Evolutionary conservation across 2,329 filamentous ascomycete genomes (phyloP), one percentile per base, ranked within the genome.

Genomic region (Cladosporium halotolerans): DNA sequence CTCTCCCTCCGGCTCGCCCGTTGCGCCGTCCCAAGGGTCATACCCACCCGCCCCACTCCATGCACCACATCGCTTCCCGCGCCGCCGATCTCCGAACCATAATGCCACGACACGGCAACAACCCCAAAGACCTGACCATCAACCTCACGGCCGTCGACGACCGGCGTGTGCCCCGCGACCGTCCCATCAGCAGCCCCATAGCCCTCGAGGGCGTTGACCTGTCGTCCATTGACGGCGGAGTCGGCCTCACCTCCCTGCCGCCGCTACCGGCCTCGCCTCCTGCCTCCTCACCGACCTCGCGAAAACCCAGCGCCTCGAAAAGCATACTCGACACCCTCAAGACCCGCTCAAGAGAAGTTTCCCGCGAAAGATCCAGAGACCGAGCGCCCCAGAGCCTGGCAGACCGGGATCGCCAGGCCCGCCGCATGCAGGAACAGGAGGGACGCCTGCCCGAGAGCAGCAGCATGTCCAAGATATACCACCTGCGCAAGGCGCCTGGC

Each of bases 401-500:
- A 44, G 53, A 55, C 16, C 55, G 45, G 42, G 53, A 50, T 41
- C 47, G 56, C 44, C 60, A 60, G 49, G 45, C 58, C 55, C 60
- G 63, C 45, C 63, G 48, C 52, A 60, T 58, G 45, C 56, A 62
- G 48, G 60, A 63, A 36, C 60, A 66, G 34, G 59, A 63, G 16
- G 64, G 66, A 13, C 63, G 69, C 28, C 48, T 58, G 47, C 62
- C 62, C n/a, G 57, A 55, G 14, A 65, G 58, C 40, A 63, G 65
- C 59, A 65, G 62, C 48, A 60, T 66, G 56, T 66, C 61, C 3
- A 65, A 63, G 42, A 53, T 76, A 66, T 68, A 72, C 64, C 61
- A 67, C 28, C 65, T 76, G 53, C 67, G 71, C 48, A 71, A 70
- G 52, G 67, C 66, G 51, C 68, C 72, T n/a, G 73, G 72, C 31